Evolutionary conservation across 2,329 filamentous ascomycete species (phyloP).

Genomic region (Cladophialophora immunda): DNA sequence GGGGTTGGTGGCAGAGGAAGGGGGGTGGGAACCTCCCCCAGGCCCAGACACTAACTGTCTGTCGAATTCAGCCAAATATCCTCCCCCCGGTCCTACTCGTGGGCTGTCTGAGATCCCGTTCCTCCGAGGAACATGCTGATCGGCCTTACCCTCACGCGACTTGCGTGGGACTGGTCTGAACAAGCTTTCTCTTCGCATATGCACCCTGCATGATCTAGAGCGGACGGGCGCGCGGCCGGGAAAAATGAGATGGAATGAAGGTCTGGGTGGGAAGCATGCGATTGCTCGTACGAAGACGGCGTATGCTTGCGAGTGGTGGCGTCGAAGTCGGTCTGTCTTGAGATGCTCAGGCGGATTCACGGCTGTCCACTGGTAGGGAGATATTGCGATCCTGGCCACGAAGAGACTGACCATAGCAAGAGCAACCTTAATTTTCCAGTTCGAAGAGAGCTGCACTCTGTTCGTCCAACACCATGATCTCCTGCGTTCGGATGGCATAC

Average conservation of each 20-base stretch:
- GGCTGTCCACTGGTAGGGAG: not conserved
- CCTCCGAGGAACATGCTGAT: not conserved
- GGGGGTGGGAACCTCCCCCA: constrained; percentile 2
- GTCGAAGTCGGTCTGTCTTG: not conserved
- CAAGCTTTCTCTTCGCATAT: constrained; percentile 13
- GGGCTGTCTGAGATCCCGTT: not conserved
- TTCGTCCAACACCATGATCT: not conserved
- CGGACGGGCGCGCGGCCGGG: not conserved
- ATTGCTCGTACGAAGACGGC: not conserved
- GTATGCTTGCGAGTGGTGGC: not conserved
- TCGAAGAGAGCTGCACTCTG: not conserved
- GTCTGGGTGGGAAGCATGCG: not conserved
- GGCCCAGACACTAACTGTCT: not conserved
- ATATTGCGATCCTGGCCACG: not conserved
- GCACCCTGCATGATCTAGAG: not conserved
- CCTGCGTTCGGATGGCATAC: not conserved
- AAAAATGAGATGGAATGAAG: not conserved
- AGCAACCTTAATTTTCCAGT: not conserved
- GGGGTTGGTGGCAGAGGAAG: not conserved
- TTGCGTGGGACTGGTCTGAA: not conserved
- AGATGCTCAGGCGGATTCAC: too few relatives aligned
- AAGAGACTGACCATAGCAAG: not conserved
- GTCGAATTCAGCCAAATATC: constrained; percentile 13
- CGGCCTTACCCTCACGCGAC: not conserved
- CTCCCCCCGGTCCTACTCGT: not conserved